Conservation (phyloP, 257 asterid genomes). For the Euphrasia confusa region DNA sequence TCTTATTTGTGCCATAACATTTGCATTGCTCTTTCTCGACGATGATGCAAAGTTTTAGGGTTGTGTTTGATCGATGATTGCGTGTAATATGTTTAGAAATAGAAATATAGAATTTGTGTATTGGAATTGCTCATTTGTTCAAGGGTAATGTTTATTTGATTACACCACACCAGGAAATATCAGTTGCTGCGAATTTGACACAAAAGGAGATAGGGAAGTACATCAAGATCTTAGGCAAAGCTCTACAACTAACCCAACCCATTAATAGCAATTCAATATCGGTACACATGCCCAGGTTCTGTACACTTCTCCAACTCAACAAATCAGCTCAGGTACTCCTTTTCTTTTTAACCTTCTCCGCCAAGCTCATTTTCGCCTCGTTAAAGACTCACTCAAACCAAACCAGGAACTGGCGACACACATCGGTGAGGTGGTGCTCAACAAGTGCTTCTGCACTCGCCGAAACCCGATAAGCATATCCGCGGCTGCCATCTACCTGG, state of each 20-base stretch:
- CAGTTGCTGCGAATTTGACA: slow-evolving; percentile 89
- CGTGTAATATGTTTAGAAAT: too few relatives aligned
- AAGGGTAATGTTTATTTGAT: not conserved
- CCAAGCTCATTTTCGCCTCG: too few relatives aligned
- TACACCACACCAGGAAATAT: slow-evolving; percentile 63
- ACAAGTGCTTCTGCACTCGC: slow-evolving; percentile 97
- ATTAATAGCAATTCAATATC: slow-evolving; percentile 95
- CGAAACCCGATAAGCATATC: slow-evolving; percentile 97
- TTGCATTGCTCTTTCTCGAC: too few relatives aligned
- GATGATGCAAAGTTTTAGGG: too few relatives aligned
- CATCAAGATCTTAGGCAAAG: slow-evolving; percentile 97
- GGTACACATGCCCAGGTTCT: slow-evolving; percentile 97
- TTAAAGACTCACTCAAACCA: not conserved
- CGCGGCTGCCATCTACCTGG: slow-evolving; percentile 93
- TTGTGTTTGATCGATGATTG: too few relatives aligned
- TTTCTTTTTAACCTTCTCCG: not conserved
- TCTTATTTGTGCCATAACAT: too few relatives aligned
- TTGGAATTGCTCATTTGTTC: too few relatives aligned
- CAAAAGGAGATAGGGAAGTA: slow-evolving; percentile 98
- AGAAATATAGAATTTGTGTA: too few relatives aligned
- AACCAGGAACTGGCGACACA: slow-evolving; percentile 96
- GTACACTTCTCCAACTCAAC: slow-evolving; percentile 98
- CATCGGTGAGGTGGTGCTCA: slow-evolving; percentile 93
- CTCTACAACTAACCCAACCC: slow-evolving; percentile 93
- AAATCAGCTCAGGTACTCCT: slow-evolving; percentile 91